phyloP scores from a whole-genome alignment of 176 grass and related monocot species.

The Rhynchospora breviuscula region DNA sequence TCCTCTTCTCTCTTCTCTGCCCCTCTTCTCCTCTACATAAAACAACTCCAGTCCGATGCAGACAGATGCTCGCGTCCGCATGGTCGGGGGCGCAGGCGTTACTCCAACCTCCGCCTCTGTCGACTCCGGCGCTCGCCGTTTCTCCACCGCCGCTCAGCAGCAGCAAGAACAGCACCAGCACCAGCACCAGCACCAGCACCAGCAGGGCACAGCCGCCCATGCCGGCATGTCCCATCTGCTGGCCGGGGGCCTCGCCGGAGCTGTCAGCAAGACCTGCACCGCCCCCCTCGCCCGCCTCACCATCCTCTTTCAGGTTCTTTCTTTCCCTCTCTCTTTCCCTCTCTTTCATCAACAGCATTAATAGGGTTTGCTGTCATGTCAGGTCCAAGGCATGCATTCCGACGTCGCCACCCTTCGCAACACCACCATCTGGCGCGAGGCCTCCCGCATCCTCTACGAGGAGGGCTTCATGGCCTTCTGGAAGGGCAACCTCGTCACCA shows the following conservation, averaged over 20 bases:
- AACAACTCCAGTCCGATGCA: too few species aligned
- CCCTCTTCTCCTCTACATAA: too few species aligned
- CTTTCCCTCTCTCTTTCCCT: too few species aligned
- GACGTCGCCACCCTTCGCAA: slow-evolving; percentile 56
- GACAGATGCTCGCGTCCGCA: too few species aligned
- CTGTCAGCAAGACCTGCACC: slow-evolving; percentile 96
- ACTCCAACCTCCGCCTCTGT: slow-evolving; percentile 28
- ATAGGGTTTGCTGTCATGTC: neutral
- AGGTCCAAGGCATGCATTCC: slow-evolving; percentile 98
- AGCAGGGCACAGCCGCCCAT: slow-evolving; percentile 24
- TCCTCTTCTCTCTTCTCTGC: too few species aligned
- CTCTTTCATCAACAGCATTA: too few species aligned
- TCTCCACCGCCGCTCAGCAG: slow-evolving; percentile 33
- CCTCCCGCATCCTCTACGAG: slow-evolving; percentile 71
- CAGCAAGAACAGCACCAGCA: slow-evolving; percentile 31
- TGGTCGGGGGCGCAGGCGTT: too few species aligned
- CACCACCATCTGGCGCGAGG: slow-evolving; percentile 68
- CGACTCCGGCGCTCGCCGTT: slow-evolving; percentile 35
- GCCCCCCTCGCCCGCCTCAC: slow-evolving; percentile 89
- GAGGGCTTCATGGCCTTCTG: slow-evolving; percentile 87
- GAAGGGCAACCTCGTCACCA: slow-evolving; percentile 97
- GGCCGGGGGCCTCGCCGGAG: slow-evolving; percentile 76
- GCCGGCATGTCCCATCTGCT: slow-evolving; percentile 67
- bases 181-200: slow-evolving; percentile 39
- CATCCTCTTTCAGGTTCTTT: slow-evolving; percentile 89